These are phyloP conservation scores for Calophaca sinica DNA, from an alignment of 306 rosid genomes.

Conservation along the genomic window DNA sequence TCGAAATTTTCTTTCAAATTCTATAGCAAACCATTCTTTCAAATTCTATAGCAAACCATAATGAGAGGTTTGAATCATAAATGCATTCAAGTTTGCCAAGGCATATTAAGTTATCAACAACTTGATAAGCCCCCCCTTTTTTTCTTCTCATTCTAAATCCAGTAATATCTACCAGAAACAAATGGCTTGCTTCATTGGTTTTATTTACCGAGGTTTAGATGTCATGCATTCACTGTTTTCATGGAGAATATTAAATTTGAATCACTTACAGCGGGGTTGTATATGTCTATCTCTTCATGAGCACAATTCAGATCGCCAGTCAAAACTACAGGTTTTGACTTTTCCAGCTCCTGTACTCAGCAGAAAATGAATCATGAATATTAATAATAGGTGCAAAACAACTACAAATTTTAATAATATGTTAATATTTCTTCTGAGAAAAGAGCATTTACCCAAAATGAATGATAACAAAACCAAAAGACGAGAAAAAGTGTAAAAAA, in stretches of 20 bases:
- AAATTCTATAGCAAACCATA: too few species aligned
- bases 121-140: constrained; percentile 1
- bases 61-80: too few species aligned
- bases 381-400: not conserved
- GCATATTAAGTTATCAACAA: constrained; percentile 17
- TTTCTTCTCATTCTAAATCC: not conserved
- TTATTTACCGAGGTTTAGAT: not conserved
- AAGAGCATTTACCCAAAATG: constrained; percentile 15
- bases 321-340: constrained; percentile 87
- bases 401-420: constrained; percentile 1
- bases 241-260: constrained; percentile 37
- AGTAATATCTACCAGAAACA: constrained; percentile 33
- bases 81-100: constrained; percentile 20
- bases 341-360: constrained; percentile 85
- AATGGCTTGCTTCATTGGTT: not conserved
- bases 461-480: not conserved
- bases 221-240: not conserved
- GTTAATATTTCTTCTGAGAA: constrained; percentile 10
- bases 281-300: constrained; percentile 94
- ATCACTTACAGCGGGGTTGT: constrained; percentile 85
- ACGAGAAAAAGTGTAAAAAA: constrained; percentile 11
- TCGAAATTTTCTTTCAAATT: too few species aligned
- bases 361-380: constrained; percentile 41
- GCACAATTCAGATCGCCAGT: constrained; percentile 98
- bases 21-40: too few species aligned